Conservation (phyloP, 768 basidiomycete species). For the Lactarius hengduanensis region DNA sequence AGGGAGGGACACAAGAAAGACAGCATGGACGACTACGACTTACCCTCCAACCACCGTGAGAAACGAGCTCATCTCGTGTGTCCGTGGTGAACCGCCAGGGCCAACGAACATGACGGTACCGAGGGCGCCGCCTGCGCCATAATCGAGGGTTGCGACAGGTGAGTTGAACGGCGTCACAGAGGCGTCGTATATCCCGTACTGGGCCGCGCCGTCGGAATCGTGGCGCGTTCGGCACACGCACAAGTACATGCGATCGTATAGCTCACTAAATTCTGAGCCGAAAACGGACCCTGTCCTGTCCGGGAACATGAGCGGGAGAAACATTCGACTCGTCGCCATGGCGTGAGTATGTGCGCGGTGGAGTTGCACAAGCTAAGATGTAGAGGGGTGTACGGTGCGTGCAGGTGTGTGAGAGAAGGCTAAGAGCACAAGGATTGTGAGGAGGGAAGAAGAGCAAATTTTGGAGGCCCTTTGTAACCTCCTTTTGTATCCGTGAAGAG, state of each 20-base stretch:
- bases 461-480: neutral
- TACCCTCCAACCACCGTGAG: conserved; percentile 39
- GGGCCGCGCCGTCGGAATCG: conserved; percentile 39
- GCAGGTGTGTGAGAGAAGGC: neutral
- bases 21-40: neutral
- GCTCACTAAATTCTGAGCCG: conserved; percentile 60
- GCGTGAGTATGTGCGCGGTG: conserved; percentile 18
- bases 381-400: neutral
- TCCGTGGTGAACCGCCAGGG: neutral
- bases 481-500: conserved; percentile 19
- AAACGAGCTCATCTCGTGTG: conserved; percentile 52
- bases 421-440: neutral
- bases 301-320: conserved; percentile 62
- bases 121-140: conserved; percentile 37
- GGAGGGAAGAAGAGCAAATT: neutral
- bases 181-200: conserved; percentile 49
- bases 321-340: conserved; percentile 44
- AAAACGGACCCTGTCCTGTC: conserved; percentile 55
- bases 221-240: conserved; percentile 48
- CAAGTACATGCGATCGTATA: conserved; percentile 58
- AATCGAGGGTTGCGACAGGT: conserved; percentile 49
- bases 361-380: conserved; percentile 8
- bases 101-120: conserved; percentile 10
- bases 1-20: neutral
- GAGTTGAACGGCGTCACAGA: conserved; percentile 34